Percentiles rank a stretch among this genome's conserved stretches.
phyloP scores from a whole-genome alignment of 1,284 basidiomycete species.

The Ustilago tritici region DNA sequence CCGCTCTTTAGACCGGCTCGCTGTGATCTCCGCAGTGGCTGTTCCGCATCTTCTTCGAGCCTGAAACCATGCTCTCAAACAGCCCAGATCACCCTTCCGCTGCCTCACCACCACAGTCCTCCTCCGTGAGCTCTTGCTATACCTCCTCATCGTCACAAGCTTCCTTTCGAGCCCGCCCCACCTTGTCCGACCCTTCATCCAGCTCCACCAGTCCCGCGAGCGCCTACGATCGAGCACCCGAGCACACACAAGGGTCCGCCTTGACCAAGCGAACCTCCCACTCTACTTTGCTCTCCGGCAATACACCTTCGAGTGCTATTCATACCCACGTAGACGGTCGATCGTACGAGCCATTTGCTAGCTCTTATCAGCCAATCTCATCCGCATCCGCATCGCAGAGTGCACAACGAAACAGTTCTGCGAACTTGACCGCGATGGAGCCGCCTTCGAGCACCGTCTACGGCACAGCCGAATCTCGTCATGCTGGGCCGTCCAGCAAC shows the following conservation, averaged over 20 bases:
- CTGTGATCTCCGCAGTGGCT: background rate
- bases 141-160: constrained; percentile 45
- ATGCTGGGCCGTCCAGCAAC: constrained; percentile 14
- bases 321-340: constrained; percentile 4
- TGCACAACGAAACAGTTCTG: background rate
- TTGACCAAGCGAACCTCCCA: constrained; percentile 20
- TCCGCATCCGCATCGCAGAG: background rate
- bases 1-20: background rate
- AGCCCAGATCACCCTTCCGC: constrained; percentile 38
- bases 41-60: constrained; percentile 1
- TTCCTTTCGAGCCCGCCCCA: constrained; percentile 19
- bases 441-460: constrained; percentile 14
- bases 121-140: constrained; percentile 49
- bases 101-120: constrained; percentile 54
- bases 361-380: constrained; percentile 12
- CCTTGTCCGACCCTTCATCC: constrained; percentile 39
- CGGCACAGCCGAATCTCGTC: constrained; percentile 12
- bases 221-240: constrained; percentile 23
- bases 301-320: background rate
- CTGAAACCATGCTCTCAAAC: constrained; percentile 45
- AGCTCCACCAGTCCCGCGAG: constrained; percentile 45
- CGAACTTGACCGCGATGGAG: constrained; percentile 18
- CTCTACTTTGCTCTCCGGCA: background rate
- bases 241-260: constrained; percentile 4
- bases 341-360: background rate